These are phyloP conservation scores for Orbilia blumenaviensis DNA, from an alignment of 2,329 filamentous ascomycete genomes.

Conservation along the genomic window DNA sequence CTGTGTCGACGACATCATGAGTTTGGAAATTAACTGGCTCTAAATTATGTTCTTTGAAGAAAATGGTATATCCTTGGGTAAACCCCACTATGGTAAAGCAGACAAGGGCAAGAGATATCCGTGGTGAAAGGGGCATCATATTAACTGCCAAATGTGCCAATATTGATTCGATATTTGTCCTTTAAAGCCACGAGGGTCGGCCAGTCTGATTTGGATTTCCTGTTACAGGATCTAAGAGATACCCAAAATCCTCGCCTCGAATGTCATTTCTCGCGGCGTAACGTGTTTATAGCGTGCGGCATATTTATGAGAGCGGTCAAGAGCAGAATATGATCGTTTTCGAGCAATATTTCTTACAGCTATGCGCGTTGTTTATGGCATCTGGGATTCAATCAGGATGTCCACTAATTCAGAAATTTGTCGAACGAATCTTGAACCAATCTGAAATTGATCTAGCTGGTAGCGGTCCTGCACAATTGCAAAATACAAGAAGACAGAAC, in stretches of 20 bases:
- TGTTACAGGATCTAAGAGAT: neutral
- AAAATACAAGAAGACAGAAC: too few relatives aligned
- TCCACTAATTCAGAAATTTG: too few relatives aligned
- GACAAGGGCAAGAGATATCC: neutral
- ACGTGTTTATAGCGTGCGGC: neutral
- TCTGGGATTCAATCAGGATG: neutral
- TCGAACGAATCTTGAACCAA: too few relatives aligned
- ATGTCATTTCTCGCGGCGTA: neutral
- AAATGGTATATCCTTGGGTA: conserved; percentile 6
- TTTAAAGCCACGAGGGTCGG: too few relatives aligned
- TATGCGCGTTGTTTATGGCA: neutral
- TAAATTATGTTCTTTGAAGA: conserved; percentile 22
- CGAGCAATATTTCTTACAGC: conserved; percentile 15
- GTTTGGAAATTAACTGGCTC: conserved; percentile 25
- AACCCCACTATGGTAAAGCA: neutral
- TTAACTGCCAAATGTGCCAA: neutral
- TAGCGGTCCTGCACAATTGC: too few relatives aligned
- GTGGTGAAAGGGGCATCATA: neutral
- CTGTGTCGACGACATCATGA: conserved; percentile 3
- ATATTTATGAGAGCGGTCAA: neutral
- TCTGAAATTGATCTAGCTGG: too few relatives aligned
- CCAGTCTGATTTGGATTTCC: neutral
- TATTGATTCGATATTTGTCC: neutral
- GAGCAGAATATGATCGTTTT: conserved; percentile 43
- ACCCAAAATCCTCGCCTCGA: too few relatives aligned